Evolutionary conservation across 495 filamentous ascomycete species (phyloP).

Genomic region (Rhypophila decipiens): DNA sequence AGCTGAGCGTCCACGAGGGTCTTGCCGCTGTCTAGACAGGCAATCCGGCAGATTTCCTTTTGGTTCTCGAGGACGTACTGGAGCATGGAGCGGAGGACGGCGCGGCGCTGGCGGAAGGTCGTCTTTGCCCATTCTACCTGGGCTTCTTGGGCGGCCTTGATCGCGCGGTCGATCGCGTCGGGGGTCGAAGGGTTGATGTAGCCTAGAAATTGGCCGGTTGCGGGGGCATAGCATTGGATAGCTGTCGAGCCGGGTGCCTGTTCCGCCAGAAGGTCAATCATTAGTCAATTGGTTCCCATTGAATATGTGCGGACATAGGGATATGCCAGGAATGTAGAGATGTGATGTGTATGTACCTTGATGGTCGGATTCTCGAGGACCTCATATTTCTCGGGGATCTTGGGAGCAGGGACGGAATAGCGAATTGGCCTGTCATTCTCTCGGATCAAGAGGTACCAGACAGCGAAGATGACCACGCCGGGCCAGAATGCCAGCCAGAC

Average conservation of each 20-base stretch:
- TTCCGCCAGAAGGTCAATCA: too few species aligned
- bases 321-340: neutral
- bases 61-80: conserved; percentile 86
- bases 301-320: too few species aligned
- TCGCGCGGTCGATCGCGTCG: conserved; percentile 72
- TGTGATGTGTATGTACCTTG: conserved; percentile 29
- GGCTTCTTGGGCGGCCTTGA: conserved; percentile 65
- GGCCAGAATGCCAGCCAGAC: conserved; percentile 18
- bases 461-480: conserved; percentile 18
- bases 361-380: conserved; percentile 57
- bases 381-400: conserved; percentile 43
- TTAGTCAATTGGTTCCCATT: too few species aligned
- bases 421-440: conserved; percentile 28
- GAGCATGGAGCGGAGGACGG: conserved; percentile 74
- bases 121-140: conserved; percentile 79
- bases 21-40: conserved; percentile 95
- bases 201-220: conserved; percentile 78
- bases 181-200: conserved; percentile 70
- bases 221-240: conserved; percentile 85
- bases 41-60: conserved; percentile 74
- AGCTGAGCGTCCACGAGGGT: conserved; percentile 89
- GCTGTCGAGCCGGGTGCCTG: conserved; percentile 48
- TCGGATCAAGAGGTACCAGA: conserved; percentile 21
- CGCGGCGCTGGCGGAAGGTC: conserved; percentile 67
- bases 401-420: conserved; percentile 35